Evolutionary conservation across 345 rosid genomes (phyloP).

Genomic region (Euphorbia peplus): DNA sequence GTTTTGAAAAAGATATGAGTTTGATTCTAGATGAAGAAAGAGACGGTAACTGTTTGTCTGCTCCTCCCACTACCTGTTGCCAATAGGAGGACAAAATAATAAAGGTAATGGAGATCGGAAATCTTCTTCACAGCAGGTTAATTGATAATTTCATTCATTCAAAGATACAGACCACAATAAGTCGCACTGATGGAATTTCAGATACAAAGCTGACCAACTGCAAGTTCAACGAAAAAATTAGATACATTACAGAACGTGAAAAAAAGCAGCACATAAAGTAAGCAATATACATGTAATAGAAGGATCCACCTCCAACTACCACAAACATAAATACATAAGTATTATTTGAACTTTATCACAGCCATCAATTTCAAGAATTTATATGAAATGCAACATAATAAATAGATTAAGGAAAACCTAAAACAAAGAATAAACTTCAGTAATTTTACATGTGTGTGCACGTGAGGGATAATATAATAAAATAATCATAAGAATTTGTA

Average conservation of each 20-base stretch:
- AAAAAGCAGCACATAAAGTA: background rate
- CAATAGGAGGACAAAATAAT: slow-evolving; percentile 1
- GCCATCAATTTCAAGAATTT: background rate
- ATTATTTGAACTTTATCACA: background rate
- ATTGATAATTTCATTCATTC: slow-evolving; percentile 12
- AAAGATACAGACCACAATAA: slow-evolving; percentile 63
- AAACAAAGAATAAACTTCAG: background rate
- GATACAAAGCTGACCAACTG: slow-evolving; percentile 77
- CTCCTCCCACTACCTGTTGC: slow-evolving; percentile 77
- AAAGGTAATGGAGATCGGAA: background rate
- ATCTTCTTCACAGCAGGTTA: background rate
- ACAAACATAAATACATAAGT: background rate
- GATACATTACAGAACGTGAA: slow-evolving; percentile 3
- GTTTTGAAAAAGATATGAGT: slow-evolving; percentile 55
- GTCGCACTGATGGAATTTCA: slow-evolving; percentile 67
- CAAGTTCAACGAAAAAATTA: slow-evolving; percentile 21
- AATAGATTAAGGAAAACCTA: background rate
- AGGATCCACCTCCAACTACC: slow-evolving; percentile 3
- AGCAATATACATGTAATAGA: background rate
- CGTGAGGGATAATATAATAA: background rate
- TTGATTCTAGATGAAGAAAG: slow-evolving; percentile 61
- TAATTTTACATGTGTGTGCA: background rate
- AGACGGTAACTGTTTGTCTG: slow-evolving; percentile 59
- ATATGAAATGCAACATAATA: background rate
- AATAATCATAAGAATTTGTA: background rate